Evolutionary conservation across 768 basidiomycete species (phyloP), one percentile per base, ranked within the genome.

Genomic region (Podaxis sp.): DNA sequence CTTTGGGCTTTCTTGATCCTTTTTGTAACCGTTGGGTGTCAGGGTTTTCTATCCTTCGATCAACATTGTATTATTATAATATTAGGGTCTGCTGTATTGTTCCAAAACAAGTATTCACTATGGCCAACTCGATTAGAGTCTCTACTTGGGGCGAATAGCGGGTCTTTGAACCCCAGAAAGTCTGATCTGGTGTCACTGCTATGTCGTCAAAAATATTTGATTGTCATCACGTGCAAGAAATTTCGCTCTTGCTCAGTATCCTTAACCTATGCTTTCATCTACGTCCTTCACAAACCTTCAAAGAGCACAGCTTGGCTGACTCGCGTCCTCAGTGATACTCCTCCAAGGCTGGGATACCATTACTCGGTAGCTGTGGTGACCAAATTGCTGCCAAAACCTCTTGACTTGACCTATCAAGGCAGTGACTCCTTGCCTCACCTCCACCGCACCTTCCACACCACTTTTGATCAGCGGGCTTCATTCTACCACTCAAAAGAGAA

Each of bases 361-460:
- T 24, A 25, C 25, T 24, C 25, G 3, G 24, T 9, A 25, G 11
- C 19, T 11, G 22, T 50, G 12, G 49, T 9, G 19, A 24, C 25
- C 49, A 12, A 50, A 50, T 12, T 27, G 3, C 25, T 11, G 29
- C 7, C 33, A 33, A 33, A 33, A 33, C 8, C 22, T 53, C 8
- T 56, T 24, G 55, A 24, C 15, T 19, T 25, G 8, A 12, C 37
- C 13, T 40, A 13, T 56, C 24, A 12, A 50, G 36, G 24, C 55
- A 40, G 49, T 40, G 37, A 36, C 47, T 38, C 36, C 22, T 38
- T 15, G 58, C 58, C 59, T 60, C 59, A 22, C 51, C 40, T 41
- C 51, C 15, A 22, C 51, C 40, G 15, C 59, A n/a, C 51, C 33
- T 37, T 40, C 25, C 15, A 38, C 38, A 41, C 17, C 40, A 41